These are phyloP conservation scores for Sodiomyces alkalinus DNA, from an alignment of 2,329 filamentous ascomycete genomes.

Conservation along the genomic window DNA sequence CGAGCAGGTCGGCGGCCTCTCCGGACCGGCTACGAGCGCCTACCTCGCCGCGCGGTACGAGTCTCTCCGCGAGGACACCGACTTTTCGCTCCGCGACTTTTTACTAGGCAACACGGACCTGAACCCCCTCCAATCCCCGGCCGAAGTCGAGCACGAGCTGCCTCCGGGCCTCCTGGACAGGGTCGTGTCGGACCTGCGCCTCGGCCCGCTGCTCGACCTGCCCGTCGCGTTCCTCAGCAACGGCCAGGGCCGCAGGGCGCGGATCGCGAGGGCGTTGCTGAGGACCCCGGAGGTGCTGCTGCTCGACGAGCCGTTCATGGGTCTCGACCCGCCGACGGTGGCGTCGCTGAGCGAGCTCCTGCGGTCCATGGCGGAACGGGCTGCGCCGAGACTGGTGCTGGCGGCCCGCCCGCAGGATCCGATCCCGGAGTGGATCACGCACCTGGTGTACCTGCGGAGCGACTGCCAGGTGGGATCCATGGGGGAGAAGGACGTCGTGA, in stretches of 20 bases:
- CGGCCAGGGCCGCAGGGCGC: conserved; percentile 74
- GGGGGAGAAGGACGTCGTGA: conserved; percentile 49
- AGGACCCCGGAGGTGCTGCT: conserved; percentile 66
- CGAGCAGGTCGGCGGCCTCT: conserved; percentile 41
- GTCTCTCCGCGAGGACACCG: conserved; percentile 68
- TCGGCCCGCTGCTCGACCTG: conserved; percentile 57
- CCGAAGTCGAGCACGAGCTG: conserved; percentile 30
- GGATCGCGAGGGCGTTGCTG: conserved; percentile 77
- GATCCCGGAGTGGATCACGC: conserved; percentile 80
- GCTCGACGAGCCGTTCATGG: conserved; percentile 92
- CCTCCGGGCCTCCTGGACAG: conserved; percentile 37
- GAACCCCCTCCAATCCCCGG: conserved; percentile 46
- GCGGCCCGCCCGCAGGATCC: conserved; percentile 73
- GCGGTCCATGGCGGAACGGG: conserved; percentile 47
- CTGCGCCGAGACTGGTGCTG: conserved; percentile 58
- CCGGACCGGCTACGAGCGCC: conserved; percentile 48
- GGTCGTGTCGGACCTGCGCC: conserved; percentile 53
- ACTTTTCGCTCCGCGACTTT: conserved; percentile 73
- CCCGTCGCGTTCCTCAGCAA: conserved; percentile 87
- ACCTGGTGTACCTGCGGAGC: conserved; percentile 57
- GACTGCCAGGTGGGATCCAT: conserved; percentile 50
- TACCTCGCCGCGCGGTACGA: conserved; percentile 89
- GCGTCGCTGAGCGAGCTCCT: conserved; percentile 57
- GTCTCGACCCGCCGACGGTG: conserved; percentile 74
- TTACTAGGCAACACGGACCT: conserved; percentile 69